These are phyloP conservation scores for Acorus calamus DNA, from an alignment of 106 monocot genomes.

Conservation along the genomic window DNA sequence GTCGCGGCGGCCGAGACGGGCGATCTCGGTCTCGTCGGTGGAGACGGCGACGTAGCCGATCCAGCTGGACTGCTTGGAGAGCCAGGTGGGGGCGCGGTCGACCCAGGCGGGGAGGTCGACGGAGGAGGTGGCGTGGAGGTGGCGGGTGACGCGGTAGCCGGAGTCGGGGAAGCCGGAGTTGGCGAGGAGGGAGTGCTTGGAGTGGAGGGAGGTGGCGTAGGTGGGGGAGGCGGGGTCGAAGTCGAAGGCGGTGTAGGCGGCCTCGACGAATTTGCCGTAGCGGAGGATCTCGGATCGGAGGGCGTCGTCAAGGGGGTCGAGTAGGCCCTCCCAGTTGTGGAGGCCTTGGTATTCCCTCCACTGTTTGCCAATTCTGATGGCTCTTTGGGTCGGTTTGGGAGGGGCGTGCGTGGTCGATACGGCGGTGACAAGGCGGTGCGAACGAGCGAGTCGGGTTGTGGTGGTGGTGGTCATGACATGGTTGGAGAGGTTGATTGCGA, in stretches of 20 bases:
- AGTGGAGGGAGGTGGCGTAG: conserved; percentile 2
- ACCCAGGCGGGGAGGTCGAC: conserved; percentile 36
- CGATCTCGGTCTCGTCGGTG: conserved; percentile 36
- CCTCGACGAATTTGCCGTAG: conserved; percentile 80
- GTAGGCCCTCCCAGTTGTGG: conserved; percentile 54
- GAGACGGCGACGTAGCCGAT: conserved; percentile 69
- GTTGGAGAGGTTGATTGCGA: too few species aligned
- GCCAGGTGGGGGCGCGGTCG: conserved; percentile 16
- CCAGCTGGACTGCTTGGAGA: conserved; percentile 44
- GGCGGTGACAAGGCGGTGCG: too few species aligned
- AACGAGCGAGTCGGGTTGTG: too few species aligned
- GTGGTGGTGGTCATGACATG: too few species aligned
- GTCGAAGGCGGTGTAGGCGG: conserved; percentile 2
- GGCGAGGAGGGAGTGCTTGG: conserved; percentile 28
- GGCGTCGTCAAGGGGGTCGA: conserved; percentile 65
- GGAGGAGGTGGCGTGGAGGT: conserved; percentile 78
- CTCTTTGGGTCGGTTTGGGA: too few species aligned
- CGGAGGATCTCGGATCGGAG: conserved; percentile 89
- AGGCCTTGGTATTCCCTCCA: conserved; percentile 66
- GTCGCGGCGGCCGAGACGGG: conserved; percentile 59
- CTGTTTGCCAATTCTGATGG: not conserved
- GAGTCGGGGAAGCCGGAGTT: conserved; percentile 30
- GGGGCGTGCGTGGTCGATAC: too few species aligned
- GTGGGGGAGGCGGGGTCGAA: conserved; percentile 24
- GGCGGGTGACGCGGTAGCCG: conserved; percentile 35